phyloP scores from a whole-genome alignment of 345 rosid species.

The Populus alba region DNA sequence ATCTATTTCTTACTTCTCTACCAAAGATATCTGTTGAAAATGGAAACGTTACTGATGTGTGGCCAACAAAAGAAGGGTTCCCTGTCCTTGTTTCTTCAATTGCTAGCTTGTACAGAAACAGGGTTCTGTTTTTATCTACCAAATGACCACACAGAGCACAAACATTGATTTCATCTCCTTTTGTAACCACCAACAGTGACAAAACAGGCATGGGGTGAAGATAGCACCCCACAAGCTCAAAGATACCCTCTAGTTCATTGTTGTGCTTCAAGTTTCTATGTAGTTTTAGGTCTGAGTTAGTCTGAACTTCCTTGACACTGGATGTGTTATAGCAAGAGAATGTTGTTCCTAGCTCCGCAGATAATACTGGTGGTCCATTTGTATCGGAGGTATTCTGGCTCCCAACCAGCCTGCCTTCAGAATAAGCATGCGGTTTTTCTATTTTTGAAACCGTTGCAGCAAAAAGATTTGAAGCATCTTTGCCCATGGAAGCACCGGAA shows the following conservation, averaged over 20 bases:
- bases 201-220: conserved; percentile 60
- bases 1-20: conserved; percentile 39
- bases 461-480: conserved; percentile 22
- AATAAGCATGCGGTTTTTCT: conserved; percentile 26
- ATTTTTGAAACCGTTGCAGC: conserved; percentile 24
- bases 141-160: conserved; percentile 58
- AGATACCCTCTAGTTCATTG: conserved; percentile 44
- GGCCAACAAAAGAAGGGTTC: conserved; percentile 68
- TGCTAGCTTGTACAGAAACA: conserved; percentile 62
- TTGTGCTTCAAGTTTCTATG: conserved; percentile 35
- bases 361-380: conserved; percentile 19
- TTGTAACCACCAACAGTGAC: conserved; percentile 47
- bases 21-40: conserved; percentile 37
- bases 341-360: conserved; percentile 24
- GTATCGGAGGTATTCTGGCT: conserved; percentile 20
- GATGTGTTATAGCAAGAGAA: conserved; percentile 23
- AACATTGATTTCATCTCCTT: conserved; percentile 52
- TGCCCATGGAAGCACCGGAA: conserved; percentile 22
- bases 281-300: conserved; percentile 32
- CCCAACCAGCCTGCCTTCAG: conserved; percentile 31
- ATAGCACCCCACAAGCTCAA: conserved; percentile 74
- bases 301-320: conserved; percentile 25
- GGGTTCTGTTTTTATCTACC: conserved; percentile 40
- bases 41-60: conserved; percentile 51
- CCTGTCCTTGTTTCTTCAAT: conserved; percentile 51